Conservation (phyloP, 805 yeast genomes). For the Millerozyma miso region DNA sequence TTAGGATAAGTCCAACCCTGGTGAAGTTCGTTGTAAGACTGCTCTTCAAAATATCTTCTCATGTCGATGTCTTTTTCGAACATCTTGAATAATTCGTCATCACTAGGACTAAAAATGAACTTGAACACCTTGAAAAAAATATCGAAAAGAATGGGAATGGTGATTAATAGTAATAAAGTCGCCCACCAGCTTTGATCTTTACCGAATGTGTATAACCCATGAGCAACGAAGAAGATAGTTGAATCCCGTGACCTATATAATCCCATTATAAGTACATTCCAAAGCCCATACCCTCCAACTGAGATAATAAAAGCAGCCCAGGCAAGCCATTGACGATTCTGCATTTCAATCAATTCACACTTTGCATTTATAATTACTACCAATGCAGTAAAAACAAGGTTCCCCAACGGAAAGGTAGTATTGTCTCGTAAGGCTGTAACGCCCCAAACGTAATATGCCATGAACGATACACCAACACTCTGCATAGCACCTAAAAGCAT, state of each 20-base stretch:
- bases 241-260: slow-evolving; percentile 53
- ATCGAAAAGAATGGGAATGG: slow-evolving; percentile 65
- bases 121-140: slow-evolving; percentile 55
- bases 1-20: slow-evolving; percentile 74
- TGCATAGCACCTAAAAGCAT: slow-evolving; percentile 70
- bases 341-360: slow-evolving; percentile 78
- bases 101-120: slow-evolving; percentile 57
- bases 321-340: slow-evolving; percentile 63
- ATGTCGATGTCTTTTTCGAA: slow-evolving; percentile 68
- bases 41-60: slow-evolving; percentile 66
- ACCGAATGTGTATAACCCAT: slow-evolving; percentile 76
- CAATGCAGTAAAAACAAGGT: slow-evolving; percentile 66
- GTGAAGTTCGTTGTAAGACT: slow-evolving; percentile 64
- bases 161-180: slow-evolving; percentile 50
- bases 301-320: slow-evolving; percentile 65
- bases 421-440: slow-evolving; percentile 62
- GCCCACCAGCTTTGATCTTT: slow-evolving; percentile 87
- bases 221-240: slow-evolving; percentile 64
- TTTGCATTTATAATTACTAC: slow-evolving; percentile 73
- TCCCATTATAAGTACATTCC: slow-evolving; percentile 75
- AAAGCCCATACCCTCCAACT: slow-evolving; percentile 77
- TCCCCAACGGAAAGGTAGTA: slow-evolving; percentile 78
- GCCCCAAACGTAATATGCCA: slow-evolving; percentile 69
- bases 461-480: slow-evolving; percentile 66
- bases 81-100: slow-evolving; percentile 73